Evolutionary conservation across 345 rosid species (phyloP).

Genomic region (Cardamine resedifolia): DNA sequence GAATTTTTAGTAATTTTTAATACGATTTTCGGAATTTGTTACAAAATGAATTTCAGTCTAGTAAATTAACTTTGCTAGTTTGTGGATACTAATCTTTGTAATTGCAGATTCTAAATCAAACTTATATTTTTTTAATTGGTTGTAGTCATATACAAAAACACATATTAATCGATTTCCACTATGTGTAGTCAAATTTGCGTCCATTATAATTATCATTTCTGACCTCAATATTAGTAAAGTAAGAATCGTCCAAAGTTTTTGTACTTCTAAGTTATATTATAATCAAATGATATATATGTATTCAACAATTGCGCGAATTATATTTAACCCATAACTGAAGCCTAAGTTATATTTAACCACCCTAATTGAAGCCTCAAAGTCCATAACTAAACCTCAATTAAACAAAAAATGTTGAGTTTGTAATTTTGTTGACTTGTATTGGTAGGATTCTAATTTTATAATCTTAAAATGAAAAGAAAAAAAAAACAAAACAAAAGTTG

Average conservation of each 20-base stretch:
- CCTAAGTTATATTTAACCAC: not conserved
- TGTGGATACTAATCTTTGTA: not conserved
- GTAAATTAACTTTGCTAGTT: not conserved
- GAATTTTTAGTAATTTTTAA: too few species aligned
- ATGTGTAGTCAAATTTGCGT: not conserved
- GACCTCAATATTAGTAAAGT: not conserved
- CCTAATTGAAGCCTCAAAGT: not conserved
- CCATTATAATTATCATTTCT: not conserved
- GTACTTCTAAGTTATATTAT: not conserved
- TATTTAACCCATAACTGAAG: not conserved
- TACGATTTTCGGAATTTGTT: not conserved
- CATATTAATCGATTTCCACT: not conserved
- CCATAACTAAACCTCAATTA: not conserved
- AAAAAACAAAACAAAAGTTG: not conserved
- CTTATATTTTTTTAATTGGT: not conserved
- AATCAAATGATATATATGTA: too few species aligned
- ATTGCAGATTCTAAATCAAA: not conserved
- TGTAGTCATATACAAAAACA: not conserved
- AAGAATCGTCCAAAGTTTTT: too few species aligned
- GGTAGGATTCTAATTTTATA: not conserved
- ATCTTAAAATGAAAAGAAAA: not conserved
- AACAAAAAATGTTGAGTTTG: not conserved
- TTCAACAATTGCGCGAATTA: not conserved
- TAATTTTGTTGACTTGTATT: not conserved
- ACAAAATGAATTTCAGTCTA: not conserved